Evolutionary conservation across 495 filamentous ascomycete genomes (phyloP).

Genomic region (Rhizodiscina lignyota): DNA sequence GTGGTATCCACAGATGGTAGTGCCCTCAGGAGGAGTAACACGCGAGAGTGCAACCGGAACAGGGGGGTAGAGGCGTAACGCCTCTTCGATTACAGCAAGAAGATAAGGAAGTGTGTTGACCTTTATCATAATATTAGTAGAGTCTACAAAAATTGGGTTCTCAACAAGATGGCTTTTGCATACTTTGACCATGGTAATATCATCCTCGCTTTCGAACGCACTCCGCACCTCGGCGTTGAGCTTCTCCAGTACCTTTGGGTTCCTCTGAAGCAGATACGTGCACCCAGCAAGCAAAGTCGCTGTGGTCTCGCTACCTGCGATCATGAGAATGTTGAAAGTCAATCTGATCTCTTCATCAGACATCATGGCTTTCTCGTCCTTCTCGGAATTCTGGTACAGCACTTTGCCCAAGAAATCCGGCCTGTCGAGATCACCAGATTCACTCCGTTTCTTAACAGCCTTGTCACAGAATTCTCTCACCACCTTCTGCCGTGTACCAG

Average conservation of each 20-base stretch:
- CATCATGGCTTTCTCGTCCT: too few species aligned
- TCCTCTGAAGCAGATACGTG: conserved; percentile 7
- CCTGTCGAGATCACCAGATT: too few species aligned
- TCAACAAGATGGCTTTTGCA: too few species aligned
- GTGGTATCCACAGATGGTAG: background rate
- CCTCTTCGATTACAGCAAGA: background rate
- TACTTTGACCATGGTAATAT: conserved; percentile 8
- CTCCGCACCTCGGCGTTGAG: conserved; percentile 10
- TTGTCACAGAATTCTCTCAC: too few species aligned
- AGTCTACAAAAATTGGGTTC: too few species aligned
- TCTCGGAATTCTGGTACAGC: too few species aligned
- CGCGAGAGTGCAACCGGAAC: background rate
- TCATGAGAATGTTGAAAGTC: too few species aligned
- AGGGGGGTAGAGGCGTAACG: background rate
- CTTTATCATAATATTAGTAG: too few species aligned
- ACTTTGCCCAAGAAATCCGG: too few species aligned
- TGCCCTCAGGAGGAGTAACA: background rate
- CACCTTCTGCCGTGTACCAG: too few species aligned
- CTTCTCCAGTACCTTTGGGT: conserved; percentile 7
- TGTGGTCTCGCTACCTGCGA: conserved; percentile 14
- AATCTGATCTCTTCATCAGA: too few species aligned
- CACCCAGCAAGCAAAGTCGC: conserved; percentile 6
- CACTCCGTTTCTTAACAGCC: too few species aligned
- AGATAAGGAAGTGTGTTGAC: background rate
- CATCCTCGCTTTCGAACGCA: conserved; percentile 6